Evolutionary conservation across 2,329 filamentous ascomycete genomes (phyloP).

Genomic region (Alternaria brassicicola): DNA sequence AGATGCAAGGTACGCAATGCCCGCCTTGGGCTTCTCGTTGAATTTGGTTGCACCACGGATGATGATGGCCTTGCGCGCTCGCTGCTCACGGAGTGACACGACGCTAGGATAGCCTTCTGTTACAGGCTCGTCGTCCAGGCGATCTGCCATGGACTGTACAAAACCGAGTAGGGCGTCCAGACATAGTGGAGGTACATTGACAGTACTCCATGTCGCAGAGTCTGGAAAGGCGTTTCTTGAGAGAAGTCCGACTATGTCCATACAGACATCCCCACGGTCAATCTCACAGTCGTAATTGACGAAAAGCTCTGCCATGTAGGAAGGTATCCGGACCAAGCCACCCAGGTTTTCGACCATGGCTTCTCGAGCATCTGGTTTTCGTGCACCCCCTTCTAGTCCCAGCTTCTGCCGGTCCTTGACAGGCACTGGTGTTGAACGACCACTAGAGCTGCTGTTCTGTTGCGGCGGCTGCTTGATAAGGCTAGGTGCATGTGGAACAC

Average conservation of each 20-base stretch:
- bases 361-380: conserved; percentile 93
- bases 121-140: conserved; percentile 73
- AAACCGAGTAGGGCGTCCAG: conserved; percentile 90
- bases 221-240: conserved; percentile 95
- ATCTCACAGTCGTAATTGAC: conserved; percentile 98
- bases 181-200: conserved; percentile 93
- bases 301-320: conserved; percentile 93
- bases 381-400: conserved; percentile 86
- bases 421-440: conserved; percentile 85
- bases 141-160: conserved; percentile 88
- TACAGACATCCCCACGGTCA: conserved; percentile 87
- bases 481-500: conserved; percentile 89
- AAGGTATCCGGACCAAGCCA: conserved; percentile 88
- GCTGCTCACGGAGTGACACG: conserved; percentile 69
- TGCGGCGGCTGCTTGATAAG: conserved; percentile 79
- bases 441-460: conserved; percentile 66
- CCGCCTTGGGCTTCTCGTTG: conserved; percentile 91
- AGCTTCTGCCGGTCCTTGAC: conserved; percentile 92
- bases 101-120: conserved; percentile 71
- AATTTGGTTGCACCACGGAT: conserved; percentile 88
- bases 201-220: conserved; percentile 98
- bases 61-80: conserved; percentile 83
- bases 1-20: conserved; percentile 82
- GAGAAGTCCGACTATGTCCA: conserved; percentile 91
- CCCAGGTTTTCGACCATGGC: conserved; percentile 98